Percentiles rank a stretch among this genome's conserved stretches.
phyloP scores from a whole-genome alignment of 129 eudicot species.

The Artemisia tridentata region DNA sequence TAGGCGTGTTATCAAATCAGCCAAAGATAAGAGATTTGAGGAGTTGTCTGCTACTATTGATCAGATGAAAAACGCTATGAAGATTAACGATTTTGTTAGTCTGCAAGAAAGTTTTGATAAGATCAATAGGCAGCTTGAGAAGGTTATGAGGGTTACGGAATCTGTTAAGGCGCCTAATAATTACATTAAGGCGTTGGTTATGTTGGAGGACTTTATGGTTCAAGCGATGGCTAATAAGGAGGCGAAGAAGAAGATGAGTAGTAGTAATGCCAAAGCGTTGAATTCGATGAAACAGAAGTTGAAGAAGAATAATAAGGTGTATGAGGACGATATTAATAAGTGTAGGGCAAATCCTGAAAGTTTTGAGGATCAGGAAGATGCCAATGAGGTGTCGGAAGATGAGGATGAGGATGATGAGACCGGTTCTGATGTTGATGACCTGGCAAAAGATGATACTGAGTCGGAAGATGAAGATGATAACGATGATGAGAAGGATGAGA shows the following conservation, averaged over 20 bases:
- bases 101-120: slow-evolving; percentile 77
- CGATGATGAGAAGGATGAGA: slow-evolving; percentile 31
- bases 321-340: slow-evolving; percentile 64
- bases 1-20: slow-evolving; percentile 60
- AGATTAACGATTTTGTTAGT: slow-evolving; percentile 84
- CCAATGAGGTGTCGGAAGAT: slow-evolving; percentile 40
- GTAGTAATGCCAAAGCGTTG: slow-evolving; percentile 84
- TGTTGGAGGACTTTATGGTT: slow-evolving; percentile 69
- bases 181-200: slow-evolving; percentile 70
- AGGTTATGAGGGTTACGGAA: slow-evolving; percentile 64
- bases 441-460: slow-evolving; percentile 28
- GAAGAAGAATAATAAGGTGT: slow-evolving; percentile 72
- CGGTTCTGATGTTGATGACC: slow-evolving; percentile 43
- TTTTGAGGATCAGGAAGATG: slow-evolving; percentile 54
- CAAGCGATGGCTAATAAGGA: slow-evolving; percentile 81
- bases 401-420: slow-evolving; percentile 45
- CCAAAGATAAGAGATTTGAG: slow-evolving; percentile 73
- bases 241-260: slow-evolving; percentile 86
- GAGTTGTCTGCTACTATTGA: slow-evolving; percentile 69
- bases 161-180: slow-evolving; percentile 50
- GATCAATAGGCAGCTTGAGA: slow-evolving; percentile 72
- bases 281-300: slow-evolving; percentile 80
- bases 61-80: slow-evolving; percentile 85
- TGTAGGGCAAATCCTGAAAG: slow-evolving; percentile 72
- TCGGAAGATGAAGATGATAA: slow-evolving; percentile 44